These are phyloP conservation scores for Teratosphaeria gauchensis DNA, from an alignment of 2,329 filamentous ascomycete species.

Conservation along the genomic window DNA sequence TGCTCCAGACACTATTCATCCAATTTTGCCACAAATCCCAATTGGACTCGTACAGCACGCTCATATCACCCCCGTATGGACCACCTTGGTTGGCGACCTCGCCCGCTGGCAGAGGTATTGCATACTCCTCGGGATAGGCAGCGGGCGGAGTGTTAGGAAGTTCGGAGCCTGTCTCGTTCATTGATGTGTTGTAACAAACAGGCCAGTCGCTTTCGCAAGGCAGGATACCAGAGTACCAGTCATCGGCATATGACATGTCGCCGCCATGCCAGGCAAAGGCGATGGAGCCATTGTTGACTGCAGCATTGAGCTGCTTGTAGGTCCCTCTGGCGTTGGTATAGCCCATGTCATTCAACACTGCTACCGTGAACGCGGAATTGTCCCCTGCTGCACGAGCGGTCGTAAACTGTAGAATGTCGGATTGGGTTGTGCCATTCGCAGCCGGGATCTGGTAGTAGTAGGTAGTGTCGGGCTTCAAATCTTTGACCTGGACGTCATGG, in stretches of 20 bases:
- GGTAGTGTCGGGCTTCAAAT: constrained; percentile 34
- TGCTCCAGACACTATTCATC: constrained; percentile 33
- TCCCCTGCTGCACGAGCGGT: constrained; percentile 39
- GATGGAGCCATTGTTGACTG: constrained; percentile 29
- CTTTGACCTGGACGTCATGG: constrained; percentile 39
- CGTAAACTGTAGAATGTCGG: constrained; percentile 38
- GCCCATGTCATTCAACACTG: constrained; percentile 45
- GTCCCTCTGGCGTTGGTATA: constrained; percentile 46
- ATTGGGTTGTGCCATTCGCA: constrained; percentile 41
- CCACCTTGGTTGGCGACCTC: constrained; percentile 39
- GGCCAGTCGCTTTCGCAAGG: constrained; percentile 34
- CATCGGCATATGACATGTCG: constrained; percentile 43
- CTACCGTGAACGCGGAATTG: constrained; percentile 33
- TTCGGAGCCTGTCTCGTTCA: constrained; percentile 34
- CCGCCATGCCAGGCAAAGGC: constrained; percentile 45
- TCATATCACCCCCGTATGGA: constrained; percentile 41
- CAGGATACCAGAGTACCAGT: constrained; percentile 43
- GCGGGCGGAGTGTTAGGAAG: constrained; percentile 30
- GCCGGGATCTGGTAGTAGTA: constrained; percentile 45
- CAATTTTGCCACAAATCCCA: constrained; percentile 46
- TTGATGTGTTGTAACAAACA: constrained; percentile 34
- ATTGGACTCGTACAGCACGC: constrained; percentile 41
- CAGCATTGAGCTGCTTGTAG: constrained; percentile 33
- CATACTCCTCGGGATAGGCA: constrained; percentile 28
- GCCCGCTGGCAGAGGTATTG: constrained; percentile 36